Evolutionary conservation across 768 basidiomycete species (phyloP).

Genomic region (Rhizopogon vulgaris): DNA sequence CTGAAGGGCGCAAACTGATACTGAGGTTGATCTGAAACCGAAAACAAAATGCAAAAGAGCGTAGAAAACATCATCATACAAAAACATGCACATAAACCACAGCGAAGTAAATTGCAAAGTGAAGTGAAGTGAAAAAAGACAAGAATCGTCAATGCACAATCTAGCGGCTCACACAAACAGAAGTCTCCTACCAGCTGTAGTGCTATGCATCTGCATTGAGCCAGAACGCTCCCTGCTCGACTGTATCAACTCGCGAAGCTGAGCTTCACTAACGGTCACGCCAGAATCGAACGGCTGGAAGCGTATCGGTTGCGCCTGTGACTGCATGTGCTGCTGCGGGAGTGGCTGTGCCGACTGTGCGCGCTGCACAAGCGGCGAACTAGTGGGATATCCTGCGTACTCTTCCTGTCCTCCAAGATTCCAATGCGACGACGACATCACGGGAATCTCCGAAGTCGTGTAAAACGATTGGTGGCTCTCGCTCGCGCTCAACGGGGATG

Average conservation of each 20-base stretch:
- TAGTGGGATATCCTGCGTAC: constrained; percentile 35
- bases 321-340: constrained; percentile 22
- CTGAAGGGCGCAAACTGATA: constrained; percentile 41
- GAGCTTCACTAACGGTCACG: constrained; percentile 60
- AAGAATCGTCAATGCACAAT: constrained; percentile 21
- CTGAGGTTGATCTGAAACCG: constrained; percentile 30
- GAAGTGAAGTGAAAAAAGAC: constrained; percentile 20
- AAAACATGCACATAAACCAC: constrained; percentile 8
- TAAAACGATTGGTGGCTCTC: constrained; percentile 46
- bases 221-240: constrained; percentile 56
- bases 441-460: constrained; percentile 29
- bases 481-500: constrained; percentile 49
- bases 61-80: constrained; percentile 2
- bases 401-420: constrained; percentile 34
- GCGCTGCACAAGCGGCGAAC: constrained; percentile 44
- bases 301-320: constrained; percentile 25
- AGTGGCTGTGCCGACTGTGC: constrained; percentile 30
- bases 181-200: constrained; percentile 44
- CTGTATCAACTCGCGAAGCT: constrained; percentile 71
- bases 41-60: constrained; percentile 13
- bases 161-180: constrained; percentile 30
- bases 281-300: constrained; percentile 54
- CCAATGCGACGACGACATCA: constrained; percentile 39
- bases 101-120: constrained; percentile 19
- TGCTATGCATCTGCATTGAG: constrained; percentile 23